These are phyloP conservation scores for Mortierella sp. DNA, from an alignment of 371 early-diverging fungal species.

Conservation along the genomic window DNA sequence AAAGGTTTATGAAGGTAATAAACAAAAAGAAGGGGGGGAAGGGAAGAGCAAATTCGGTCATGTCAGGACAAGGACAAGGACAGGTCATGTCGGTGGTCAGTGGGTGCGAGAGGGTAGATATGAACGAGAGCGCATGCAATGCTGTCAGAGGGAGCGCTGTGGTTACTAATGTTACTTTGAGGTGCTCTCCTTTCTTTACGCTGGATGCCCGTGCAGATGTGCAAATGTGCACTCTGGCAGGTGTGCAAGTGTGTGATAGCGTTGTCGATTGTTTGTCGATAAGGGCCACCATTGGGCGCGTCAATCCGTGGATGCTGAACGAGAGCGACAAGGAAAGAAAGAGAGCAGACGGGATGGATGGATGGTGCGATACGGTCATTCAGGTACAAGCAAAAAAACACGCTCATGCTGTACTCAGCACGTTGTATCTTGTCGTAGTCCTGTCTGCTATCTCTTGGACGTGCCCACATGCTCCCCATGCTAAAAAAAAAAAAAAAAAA, in stretches of 20 bases:
- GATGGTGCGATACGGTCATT: not conserved
- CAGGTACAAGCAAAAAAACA: not conserved
- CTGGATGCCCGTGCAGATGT: conserved; percentile 9
- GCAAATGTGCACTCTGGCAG: not conserved
- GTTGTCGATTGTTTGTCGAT: not conserved
- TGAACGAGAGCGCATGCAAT: not conserved
- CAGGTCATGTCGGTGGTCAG: not conserved
- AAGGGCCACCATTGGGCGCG: conserved; percentile 3
- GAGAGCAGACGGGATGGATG: not conserved
- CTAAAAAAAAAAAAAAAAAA: too few species aligned
- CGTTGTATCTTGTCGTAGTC: not conserved
- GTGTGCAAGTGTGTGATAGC: too few species aligned
- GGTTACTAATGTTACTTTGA: not conserved
- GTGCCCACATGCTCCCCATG: too few species aligned
- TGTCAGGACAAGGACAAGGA: not conserved
- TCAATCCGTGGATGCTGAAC: not conserved
- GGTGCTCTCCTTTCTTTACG: not conserved
- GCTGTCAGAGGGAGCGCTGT: not conserved
- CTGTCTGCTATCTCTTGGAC: not conserved
- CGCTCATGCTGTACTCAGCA: not conserved
- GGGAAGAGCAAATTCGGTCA: not conserved
- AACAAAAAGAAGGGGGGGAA: not conserved
- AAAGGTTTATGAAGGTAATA: not conserved
- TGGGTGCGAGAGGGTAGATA: not conserved
- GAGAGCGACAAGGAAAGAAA: not conserved